Conservation (phyloP, 805 yeast genomes). For the Kuraishia molischiana region DNA sequence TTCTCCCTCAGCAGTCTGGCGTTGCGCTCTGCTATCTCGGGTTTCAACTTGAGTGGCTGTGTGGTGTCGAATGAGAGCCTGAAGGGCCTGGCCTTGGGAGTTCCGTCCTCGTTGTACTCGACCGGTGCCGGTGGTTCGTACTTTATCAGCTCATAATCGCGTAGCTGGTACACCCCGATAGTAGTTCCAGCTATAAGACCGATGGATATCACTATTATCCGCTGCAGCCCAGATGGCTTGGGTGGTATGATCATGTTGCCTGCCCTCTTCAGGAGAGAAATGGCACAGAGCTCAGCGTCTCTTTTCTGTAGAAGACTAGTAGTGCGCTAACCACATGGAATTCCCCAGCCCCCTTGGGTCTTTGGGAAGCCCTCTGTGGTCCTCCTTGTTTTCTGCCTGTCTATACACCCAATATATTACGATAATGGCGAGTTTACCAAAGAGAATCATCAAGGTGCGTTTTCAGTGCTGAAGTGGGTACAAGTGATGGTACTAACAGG, state of each 20-base stretch:
- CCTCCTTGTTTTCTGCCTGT: no score
- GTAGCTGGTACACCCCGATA: slow-evolving; percentile 16
- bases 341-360: no score
- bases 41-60: slow-evolving; percentile 27
- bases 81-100: slow-evolving; percentile 25
- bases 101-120: slow-evolving; percentile 25
- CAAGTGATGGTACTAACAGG: slow-evolving; percentile 1
- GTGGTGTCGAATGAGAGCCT: slow-evolving; percentile 24
- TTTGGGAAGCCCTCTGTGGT: no score
- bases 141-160: slow-evolving; percentile 27
- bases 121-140: slow-evolving; percentile 28
- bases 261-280: no score
- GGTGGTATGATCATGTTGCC: background rate
- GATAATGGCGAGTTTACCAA: slow-evolving; percentile 48
- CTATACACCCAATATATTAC: no score
- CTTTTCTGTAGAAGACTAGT: no score
- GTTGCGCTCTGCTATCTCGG: slow-evolving; percentile 15
- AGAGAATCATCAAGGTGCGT: slow-evolving; percentile 79
- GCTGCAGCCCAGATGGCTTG: slow-evolving; percentile 6
- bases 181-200: slow-evolving; percentile 10
- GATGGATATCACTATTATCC: background rate
- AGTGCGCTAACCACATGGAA: no score
- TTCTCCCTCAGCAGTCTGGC: slow-evolving; percentile 5
- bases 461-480: background rate
- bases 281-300: no score